Conservation (phyloP, 306 rosid genomes). For the Trifolium pratense region DNA sequence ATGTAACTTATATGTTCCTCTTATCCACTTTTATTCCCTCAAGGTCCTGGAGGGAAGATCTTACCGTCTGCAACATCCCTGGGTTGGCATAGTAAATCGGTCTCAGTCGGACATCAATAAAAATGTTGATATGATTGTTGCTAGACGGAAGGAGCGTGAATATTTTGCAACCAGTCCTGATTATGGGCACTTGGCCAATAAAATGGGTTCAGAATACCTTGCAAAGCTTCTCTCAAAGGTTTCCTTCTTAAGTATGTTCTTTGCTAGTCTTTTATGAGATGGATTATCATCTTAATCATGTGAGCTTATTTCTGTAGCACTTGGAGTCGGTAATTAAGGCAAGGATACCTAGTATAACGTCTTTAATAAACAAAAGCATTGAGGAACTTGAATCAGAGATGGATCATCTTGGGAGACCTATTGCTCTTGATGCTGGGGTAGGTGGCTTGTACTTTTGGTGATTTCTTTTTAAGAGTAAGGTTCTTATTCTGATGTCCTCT, state of each 20-base stretch:
- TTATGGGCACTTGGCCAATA: slow-evolving; percentile 83
- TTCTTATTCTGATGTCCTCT: slow-evolving; percentile 16
- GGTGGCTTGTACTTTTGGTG: slow-evolving; percentile 41
- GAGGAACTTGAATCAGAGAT: slow-evolving; percentile 93
- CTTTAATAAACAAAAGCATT: slow-evolving; percentile 86
- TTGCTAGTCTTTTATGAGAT: slow-evolving; percentile 5
- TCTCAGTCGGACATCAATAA: slow-evolving; percentile 95
- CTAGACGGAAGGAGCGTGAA: slow-evolving; percentile 88
- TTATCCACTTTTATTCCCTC: slow-evolving; percentile 23
- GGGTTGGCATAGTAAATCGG: slow-evolving; percentile 98
- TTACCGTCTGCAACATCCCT: slow-evolving; percentile 81
- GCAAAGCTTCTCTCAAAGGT: slow-evolving; percentile 97
- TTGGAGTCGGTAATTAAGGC: slow-evolving; percentile 89
- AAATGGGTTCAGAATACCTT: slow-evolving; percentile 98
- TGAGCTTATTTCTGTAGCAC: slow-evolving; percentile 62
- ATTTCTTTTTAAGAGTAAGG: not conserved
- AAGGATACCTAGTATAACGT: slow-evolving; percentile 83
- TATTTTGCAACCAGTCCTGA: slow-evolving; percentile 92
- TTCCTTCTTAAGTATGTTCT: slow-evolving; percentile 26
- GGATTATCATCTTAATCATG: slow-evolving; percentile 37
- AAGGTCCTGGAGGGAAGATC: slow-evolving; percentile 97
- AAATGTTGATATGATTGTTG: slow-evolving; percentile 87
- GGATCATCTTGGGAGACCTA: slow-evolving; percentile 94
- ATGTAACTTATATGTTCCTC: slow-evolving; percentile 23
- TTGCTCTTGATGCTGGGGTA: slow-evolving; percentile 97